Conservation (phyloP, 345 rosid genomes). For the Corymbia maculata region DNA sequence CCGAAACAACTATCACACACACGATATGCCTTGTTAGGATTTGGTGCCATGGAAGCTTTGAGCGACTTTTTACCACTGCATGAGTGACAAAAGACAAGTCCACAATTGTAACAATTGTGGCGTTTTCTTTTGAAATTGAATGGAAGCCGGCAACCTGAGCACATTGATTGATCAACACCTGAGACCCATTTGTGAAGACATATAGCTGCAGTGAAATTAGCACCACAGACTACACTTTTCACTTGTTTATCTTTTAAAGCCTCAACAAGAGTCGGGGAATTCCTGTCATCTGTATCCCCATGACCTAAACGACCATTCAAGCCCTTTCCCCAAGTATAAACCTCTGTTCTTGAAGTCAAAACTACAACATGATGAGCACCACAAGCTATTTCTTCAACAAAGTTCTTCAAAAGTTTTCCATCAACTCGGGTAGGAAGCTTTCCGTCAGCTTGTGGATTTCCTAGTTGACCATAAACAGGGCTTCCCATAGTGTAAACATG, state of each 20-base stretch:
- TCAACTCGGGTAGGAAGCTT: conserved; percentile 54
- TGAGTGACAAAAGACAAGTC: conserved; percentile 61
- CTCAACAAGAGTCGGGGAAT: conserved; percentile 50
- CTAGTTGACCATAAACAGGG: conserved; percentile 69
- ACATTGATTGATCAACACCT: conserved; percentile 65
- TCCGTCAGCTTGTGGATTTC: conserved; percentile 59
- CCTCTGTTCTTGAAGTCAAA: conserved; percentile 71
- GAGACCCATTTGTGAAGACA: conserved; percentile 78
- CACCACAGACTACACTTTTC: conserved; percentile 65
- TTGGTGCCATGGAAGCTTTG: conserved; percentile 80
- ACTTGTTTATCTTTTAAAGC: conserved; percentile 67
- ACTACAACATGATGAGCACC: conserved; percentile 76
- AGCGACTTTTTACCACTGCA: conserved; percentile 66
- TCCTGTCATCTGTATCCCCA: conserved; percentile 60
- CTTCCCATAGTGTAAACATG: conserved; percentile 80
- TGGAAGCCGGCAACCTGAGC: conserved; percentile 63
- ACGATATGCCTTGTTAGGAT: conserved; percentile 58
- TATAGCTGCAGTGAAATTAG: conserved; percentile 60
- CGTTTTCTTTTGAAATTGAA: conserved; percentile 73
- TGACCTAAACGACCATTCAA: conserved; percentile 72
- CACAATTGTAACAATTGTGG: conserved; percentile 77
- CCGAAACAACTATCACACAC: conserved; percentile 61
- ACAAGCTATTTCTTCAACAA: conserved; percentile 72
- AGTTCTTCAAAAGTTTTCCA: conserved; percentile 50
- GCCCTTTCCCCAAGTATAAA: conserved; percentile 85